Evolutionary conservation across 495 filamentous ascomycete species (phyloP).

Genomic region (Xylaria cubensis): DNA sequence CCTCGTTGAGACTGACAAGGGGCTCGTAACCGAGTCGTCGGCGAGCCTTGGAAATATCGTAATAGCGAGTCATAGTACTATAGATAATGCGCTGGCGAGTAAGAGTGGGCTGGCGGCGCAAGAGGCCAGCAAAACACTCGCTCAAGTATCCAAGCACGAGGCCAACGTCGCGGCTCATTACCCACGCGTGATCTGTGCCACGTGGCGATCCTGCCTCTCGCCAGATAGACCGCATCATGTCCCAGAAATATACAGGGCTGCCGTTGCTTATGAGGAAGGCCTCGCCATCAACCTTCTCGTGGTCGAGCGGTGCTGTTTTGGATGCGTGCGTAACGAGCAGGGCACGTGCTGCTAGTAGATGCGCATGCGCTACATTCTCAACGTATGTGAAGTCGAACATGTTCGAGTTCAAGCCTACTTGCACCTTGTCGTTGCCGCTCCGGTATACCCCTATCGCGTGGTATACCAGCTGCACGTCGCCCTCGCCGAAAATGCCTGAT

Average conservation of each 20-base stretch:
- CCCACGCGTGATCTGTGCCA: constrained; percentile 72
- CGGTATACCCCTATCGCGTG: constrained; percentile 70
- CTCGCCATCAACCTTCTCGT: constrained; percentile 88
- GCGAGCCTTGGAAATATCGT: constrained; percentile 85
- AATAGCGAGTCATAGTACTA: constrained; percentile 84
- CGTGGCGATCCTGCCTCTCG: constrained; percentile 67
- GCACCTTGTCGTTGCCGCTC: constrained; percentile 73
- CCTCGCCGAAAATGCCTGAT: constrained; percentile 89
- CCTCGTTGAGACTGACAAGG: constrained; percentile 76
- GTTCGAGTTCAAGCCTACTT: constrained; percentile 89
- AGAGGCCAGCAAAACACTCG: constrained; percentile 69
- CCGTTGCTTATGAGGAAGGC: constrained; percentile 97
- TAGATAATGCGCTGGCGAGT: constrained; percentile 77
- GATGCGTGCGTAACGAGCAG: constrained; percentile 67
- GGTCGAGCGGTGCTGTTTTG: constrained; percentile 66
- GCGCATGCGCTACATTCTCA: constrained; percentile 76
- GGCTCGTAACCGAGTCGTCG: constrained; percentile 76
- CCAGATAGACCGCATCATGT: constrained; percentile 84
- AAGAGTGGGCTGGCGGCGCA: constrained; percentile 78
- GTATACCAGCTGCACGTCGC: constrained; percentile 72
- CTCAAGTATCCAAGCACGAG: constrained; percentile 69
- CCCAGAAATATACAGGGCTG: constrained; percentile 94
- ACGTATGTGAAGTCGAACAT: constrained; percentile 87
- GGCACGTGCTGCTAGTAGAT: constrained; percentile 73
- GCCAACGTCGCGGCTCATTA: constrained; percentile 68